Percentiles rank a stretch among this genome's conserved stretches.
These are phyloP conservation scores for Amphirosellinia nigrospora DNA, from an alignment of 495 filamentous ascomycete genomes.

Conservation along the genomic window DNA sequence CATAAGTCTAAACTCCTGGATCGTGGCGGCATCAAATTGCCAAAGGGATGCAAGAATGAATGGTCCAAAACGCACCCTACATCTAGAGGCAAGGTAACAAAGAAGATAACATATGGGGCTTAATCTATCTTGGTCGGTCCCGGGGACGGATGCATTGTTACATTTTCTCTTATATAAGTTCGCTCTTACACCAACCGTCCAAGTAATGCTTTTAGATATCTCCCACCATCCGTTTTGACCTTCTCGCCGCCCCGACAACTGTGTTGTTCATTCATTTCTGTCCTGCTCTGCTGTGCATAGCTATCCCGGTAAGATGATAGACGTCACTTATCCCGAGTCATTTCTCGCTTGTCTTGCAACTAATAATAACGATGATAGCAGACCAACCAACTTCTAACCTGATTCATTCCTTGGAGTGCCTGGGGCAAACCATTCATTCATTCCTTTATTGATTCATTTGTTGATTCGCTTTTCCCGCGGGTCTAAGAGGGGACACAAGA, in stretches of 20 bases:
- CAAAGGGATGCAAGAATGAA: constrained; percentile 10
- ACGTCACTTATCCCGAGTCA: neutral
- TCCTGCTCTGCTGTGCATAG: neutral
- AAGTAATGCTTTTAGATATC: no score
- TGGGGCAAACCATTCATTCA: neutral
- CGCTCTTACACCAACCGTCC: no score
- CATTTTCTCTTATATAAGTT: no score
- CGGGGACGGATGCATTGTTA: no score
- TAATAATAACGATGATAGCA: neutral
- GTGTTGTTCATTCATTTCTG: constrained; percentile 13
- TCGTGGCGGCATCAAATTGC: neutral
- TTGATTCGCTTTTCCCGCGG: neutral
- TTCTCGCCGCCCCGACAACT: neutral
- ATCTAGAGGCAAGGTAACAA: neutral
- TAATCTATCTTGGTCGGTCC: no score
- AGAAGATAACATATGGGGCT: neutral
- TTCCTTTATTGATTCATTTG: neutral
- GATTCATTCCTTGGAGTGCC: constrained; percentile 15
- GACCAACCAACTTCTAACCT: neutral
- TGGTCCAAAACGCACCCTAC: neutral
- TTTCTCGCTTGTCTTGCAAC: neutral
- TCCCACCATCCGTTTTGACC: neutral
- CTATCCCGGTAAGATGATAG: constrained; percentile 2
- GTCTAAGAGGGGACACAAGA: neutral
- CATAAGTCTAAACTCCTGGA: neutral